phyloP scores from a whole-genome alignment of 2,329 filamentous ascomycete species.

The Myriosclerotinia duriaeana region DNA sequence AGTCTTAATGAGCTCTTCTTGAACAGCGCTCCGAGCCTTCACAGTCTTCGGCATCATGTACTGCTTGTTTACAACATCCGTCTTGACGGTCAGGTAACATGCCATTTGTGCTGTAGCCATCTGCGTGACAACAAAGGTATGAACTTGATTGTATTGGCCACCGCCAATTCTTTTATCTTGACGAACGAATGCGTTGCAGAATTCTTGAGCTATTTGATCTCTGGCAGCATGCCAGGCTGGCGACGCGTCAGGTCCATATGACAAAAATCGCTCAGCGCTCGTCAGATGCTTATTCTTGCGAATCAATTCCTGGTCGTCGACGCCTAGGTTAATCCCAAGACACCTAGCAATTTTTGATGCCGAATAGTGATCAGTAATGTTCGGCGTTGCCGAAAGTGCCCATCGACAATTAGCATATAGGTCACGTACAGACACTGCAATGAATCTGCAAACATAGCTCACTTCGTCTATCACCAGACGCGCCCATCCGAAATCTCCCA shows the following conservation, averaged over 20 bases:
- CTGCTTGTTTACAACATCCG: background rate
- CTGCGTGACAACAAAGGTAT: background rate
- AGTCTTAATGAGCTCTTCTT: background rate
- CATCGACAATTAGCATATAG: constrained; percentile 3
- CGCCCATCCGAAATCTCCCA: constrained; percentile 1
- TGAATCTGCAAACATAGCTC: background rate
- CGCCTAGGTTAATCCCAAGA: constrained; percentile 14
- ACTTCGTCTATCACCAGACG: constrained; percentile 7
- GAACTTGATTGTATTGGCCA: background rate
- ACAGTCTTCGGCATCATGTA: constrained; percentile 10
- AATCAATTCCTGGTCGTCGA: constrained; percentile 1
- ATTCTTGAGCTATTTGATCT: constrained; percentile 7
- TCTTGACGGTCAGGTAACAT: background rate
- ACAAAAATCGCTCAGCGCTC: background rate
- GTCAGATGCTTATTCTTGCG: constrained; percentile 12
- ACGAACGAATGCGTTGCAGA: background rate
- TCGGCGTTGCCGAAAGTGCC: constrained; percentile 16
- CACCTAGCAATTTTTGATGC: constrained; percentile 2
- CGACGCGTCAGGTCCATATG: constrained; percentile 11
- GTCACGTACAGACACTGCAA: background rate
- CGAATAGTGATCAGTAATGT: background rate
- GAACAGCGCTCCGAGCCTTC: background rate
- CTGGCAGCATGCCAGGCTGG: constrained; percentile 5
- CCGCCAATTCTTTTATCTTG: background rate
- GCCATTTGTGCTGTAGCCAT: constrained; percentile 13